phyloP scores from a whole-genome alignment of 371 early-diverging fungal genomes.

The Apophysomyces variabilis region DNA sequence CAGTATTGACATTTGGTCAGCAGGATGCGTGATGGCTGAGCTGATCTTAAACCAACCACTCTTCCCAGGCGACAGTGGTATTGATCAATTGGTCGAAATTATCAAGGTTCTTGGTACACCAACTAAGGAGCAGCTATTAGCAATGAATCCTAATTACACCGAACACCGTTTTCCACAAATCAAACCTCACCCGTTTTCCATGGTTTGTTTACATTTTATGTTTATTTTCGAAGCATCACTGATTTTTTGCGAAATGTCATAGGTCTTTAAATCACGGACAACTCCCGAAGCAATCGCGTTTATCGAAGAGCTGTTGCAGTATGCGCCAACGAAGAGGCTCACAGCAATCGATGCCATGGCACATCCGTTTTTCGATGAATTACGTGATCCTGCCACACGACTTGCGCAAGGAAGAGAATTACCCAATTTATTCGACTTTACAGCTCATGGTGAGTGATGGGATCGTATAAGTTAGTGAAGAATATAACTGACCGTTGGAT shows the following conservation, averaged over 20 bases:
- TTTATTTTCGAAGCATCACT: neutral
- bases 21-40: conserved; percentile 99
- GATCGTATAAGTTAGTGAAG: neutral
- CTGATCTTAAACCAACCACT: conserved; percentile 95
- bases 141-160: conserved; percentile 97
- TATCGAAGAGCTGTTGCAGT: conserved; percentile 88
- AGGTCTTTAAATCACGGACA: conserved; percentile 85
- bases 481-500: neutral
- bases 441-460: conserved; percentile 66
- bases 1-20: conserved; percentile 97
- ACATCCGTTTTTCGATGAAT: conserved; percentile 97
- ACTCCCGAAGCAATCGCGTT: conserved; percentile 91
- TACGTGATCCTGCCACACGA: conserved; percentile 83
- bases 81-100: conserved; percentile 99
- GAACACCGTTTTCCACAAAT: conserved; percentile 99
- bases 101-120: conserved; percentile 99
- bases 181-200: conserved; percentile 89
- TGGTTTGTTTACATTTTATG: conserved; percentile 37
- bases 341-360: conserved; percentile 95
- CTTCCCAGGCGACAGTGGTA: conserved; percentile 99
- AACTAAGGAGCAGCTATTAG: conserved; percentile 90
- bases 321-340: conserved; percentile 91
- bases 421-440: conserved; percentile 92
- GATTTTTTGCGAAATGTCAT: neutral
- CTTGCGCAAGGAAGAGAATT: conserved; percentile 81